Evolutionary conservation across 2,329 filamentous ascomycete genomes (phyloP).

Genomic region (Acarospora socialis): DNA sequence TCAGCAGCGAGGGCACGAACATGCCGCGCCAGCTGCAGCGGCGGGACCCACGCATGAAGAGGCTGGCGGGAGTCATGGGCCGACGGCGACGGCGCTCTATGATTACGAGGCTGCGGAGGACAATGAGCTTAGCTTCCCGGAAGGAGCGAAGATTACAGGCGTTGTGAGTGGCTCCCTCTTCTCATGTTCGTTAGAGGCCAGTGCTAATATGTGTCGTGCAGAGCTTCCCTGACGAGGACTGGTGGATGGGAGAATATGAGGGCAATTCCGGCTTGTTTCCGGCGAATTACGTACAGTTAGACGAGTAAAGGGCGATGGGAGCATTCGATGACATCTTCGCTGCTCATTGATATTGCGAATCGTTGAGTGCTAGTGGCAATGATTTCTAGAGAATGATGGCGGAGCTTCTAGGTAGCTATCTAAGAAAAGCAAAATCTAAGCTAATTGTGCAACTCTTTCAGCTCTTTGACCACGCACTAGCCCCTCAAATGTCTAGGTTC

Average conservation of each 20-base stretch:
- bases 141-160: conserved; percentile 67
- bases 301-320: conserved; percentile 18
- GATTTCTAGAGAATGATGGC: no score
- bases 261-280: conserved; percentile 72
- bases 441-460: no score
- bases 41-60: conserved; percentile 14
- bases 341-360: no score
- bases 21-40: conserved; percentile 25
- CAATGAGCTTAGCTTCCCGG: conserved; percentile 74
- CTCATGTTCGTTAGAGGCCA: not conserved
- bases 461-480: no score
- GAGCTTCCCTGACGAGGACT: conserved; percentile 97
- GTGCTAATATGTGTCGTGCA: conserved; percentile 24
- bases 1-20: conserved; percentile 24
- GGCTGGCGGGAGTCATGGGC: conserved; percentile 26
- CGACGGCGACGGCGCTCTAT: conserved; percentile 72
- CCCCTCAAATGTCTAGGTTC: no score
- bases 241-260: conserved; percentile 86
- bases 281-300: conserved; percentile 34
- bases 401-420: no score
- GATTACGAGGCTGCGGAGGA: conserved; percentile 97
- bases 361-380: no score
- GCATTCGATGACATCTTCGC: no score
- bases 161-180: conserved; percentile 42
- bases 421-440: no score